phyloP scores from a whole-genome alignment of 2,329 filamentous ascomycete species.

The Colletotrichum phormii region DNA sequence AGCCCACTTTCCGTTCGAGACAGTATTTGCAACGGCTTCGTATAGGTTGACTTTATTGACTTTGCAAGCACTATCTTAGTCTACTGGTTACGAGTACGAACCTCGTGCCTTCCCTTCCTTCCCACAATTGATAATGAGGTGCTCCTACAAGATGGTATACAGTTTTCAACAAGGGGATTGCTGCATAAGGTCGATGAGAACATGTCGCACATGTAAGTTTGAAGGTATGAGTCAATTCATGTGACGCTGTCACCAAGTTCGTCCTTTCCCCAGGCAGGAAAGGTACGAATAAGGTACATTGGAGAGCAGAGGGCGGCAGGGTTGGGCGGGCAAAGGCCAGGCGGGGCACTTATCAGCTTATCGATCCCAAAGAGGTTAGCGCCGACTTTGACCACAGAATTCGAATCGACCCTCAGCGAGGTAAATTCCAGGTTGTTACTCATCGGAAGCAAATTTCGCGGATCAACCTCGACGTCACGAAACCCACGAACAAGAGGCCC shows the following conservation, averaged over 20 bases:
- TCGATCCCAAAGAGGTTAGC: slow-evolving; percentile 50
- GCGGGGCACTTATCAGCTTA: slow-evolving; percentile 51
- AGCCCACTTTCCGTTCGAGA: no score
- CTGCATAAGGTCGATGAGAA: no score
- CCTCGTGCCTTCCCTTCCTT: no score
- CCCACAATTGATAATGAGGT: no score
- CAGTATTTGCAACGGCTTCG: no score
- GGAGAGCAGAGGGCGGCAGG: slow-evolving; percentile 41
- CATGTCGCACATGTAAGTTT: no score
- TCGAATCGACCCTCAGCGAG: slow-evolving; percentile 52
- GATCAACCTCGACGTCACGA: slow-evolving; percentile 37
- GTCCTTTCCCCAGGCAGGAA: background rate
- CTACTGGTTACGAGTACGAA: no score
- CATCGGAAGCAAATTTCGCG: slow-evolving; percentile 41
- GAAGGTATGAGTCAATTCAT: no score
- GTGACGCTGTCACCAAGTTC: background rate
- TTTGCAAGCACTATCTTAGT: no score
- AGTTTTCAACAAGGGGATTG: no score
- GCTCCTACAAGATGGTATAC: no score
- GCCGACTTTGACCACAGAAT: slow-evolving; percentile 53
- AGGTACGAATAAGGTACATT: background rate
- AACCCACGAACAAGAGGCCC: slow-evolving; percentile 35
- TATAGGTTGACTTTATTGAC: no score
- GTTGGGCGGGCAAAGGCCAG: slow-evolving; percentile 40
- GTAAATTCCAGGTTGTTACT: slow-evolving; percentile 40